phyloP scores from a whole-genome alignment of 148 eudicot genomes.

The Vaccinium vitisidaea region DNA sequence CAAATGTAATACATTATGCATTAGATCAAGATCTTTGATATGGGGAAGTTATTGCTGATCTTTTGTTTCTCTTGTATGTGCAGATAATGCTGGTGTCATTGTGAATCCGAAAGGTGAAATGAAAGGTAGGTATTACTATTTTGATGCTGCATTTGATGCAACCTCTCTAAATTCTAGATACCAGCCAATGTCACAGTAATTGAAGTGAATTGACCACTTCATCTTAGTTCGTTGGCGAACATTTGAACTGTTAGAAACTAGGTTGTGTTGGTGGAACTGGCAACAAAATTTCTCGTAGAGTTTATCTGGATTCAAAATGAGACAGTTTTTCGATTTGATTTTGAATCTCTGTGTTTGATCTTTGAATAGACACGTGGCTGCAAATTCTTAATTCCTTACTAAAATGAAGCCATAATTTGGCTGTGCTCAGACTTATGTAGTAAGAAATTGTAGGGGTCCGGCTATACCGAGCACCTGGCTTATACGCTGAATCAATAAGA shows the following conservation, averaged over 20 bases:
- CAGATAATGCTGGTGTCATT: constrained; percentile 49
- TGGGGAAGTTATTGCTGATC: neutral
- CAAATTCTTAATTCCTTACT: no score
- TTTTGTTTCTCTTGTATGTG: neutral
- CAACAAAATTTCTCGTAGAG: no score
- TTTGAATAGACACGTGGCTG: no score
- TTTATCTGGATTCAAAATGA: no score
- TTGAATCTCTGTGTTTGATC: no score
- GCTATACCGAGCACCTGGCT: no score
- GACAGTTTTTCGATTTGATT: no score
- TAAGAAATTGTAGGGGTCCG: no score
- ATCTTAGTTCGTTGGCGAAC: neutral
- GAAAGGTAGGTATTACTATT: constrained; percentile 26
- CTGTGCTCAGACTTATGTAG: no score
- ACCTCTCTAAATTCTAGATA: neutral
- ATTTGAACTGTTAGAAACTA: neutral
- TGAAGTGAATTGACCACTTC: neutral
- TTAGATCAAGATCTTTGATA: neutral
- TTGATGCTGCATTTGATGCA: neutral
- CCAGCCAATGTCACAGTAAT: neutral
- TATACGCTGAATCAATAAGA: no score
- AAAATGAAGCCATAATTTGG: no score
- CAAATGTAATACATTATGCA: neutral
- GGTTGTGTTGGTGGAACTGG: no score
- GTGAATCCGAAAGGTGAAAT: constrained; percentile 47